Evolutionary conservation across 805 yeast genomes (phyloP).

Genomic region (Starmerella stellata): DNA sequence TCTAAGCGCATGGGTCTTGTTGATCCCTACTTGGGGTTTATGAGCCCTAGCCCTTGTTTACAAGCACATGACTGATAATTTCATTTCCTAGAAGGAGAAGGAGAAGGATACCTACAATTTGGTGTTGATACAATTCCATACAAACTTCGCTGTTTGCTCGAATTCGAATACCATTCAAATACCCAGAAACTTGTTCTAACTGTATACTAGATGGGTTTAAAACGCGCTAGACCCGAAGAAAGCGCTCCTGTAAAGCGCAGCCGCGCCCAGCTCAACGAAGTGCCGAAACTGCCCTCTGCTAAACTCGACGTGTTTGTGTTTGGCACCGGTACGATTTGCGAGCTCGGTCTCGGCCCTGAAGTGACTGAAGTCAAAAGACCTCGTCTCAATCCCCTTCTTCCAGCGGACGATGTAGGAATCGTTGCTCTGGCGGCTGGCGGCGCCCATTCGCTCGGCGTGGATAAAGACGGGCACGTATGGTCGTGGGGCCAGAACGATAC

Average conservation of each 20-base stretch:
- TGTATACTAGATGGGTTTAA: not conserved
- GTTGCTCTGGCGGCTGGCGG: conserved; percentile 91
- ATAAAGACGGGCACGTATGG: conserved; percentile 64
- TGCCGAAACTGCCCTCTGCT: conserved; percentile 6
- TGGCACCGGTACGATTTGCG: conserved; percentile 97
- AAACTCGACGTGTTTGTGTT: conserved; percentile 66
- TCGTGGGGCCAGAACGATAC: conserved; percentile 97
- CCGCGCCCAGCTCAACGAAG: conserved; percentile 8
- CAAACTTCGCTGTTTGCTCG: too few species aligned
- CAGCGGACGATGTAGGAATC: conserved; percentile 44
- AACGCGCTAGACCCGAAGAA: conserved; percentile 9
- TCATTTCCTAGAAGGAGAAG: too few species aligned
- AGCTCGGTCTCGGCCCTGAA: conserved; percentile 88
- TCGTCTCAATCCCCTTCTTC: conserved; percentile 62
- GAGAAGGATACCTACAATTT: too few species aligned
- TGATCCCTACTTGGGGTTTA: too few species aligned
- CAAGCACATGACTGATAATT: too few species aligned
- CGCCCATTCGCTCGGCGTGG: conserved; percentile 78
- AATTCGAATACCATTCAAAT: too few species aligned
- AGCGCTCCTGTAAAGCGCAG: conserved; percentile 10
- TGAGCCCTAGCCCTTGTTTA: too few species aligned
- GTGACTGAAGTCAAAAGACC: conserved; percentile 94
- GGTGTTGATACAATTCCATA: too few species aligned
- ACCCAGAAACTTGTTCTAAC: too few species aligned
- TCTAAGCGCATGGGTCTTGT: too few species aligned